Evolutionary conservation across 306 rosid species (phyloP).

Genomic region (Begonia fuchsioides): DNA sequence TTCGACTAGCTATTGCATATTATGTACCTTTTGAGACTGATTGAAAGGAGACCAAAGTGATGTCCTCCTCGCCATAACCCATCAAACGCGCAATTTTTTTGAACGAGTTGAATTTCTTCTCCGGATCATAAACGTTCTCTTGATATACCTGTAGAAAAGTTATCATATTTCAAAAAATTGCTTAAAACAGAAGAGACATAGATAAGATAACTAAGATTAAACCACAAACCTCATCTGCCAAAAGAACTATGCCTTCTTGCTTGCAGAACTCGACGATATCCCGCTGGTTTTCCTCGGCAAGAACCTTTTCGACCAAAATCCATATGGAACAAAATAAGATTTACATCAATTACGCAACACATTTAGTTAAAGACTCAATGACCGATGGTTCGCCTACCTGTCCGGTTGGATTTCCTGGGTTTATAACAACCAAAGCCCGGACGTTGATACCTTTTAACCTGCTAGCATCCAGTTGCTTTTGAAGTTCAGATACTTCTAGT

Average conservation of each 20-base stretch:
- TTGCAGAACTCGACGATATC: slow-evolving; percentile 75
- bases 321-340: not conserved
- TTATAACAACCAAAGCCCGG: slow-evolving; percentile 87
- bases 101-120: slow-evolving; percentile 76
- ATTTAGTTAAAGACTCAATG: not conserved
- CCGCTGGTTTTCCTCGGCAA: slow-evolving; percentile 57
- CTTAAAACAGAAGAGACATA: too few relatives aligned
- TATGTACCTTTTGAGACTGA: slow-evolving; percentile 82
- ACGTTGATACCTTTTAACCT: slow-evolving; percentile 61
- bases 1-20: not conserved
- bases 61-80: slow-evolving; percentile 67
- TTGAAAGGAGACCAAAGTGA: slow-evolving; percentile 67
- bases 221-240: slow-evolving; percentile 82
- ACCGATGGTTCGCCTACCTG: slow-evolving; percentile 36
- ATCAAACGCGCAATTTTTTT: slow-evolving; percentile 67
- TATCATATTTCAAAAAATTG: too few relatives aligned
- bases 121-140: slow-evolving; percentile 71
- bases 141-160: slow-evolving; percentile 54
- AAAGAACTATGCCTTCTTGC: slow-evolving; percentile 75
- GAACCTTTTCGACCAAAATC: slow-evolving; percentile 35
- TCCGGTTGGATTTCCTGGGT: slow-evolving; percentile 97
- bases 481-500: slow-evolving; percentile 52
- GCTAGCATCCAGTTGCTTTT: slow-evolving; percentile 63
- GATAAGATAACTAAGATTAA: not conserved
- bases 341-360: not conserved